Percentiles rank a stretch among this genome's conserved stretches.
These are phyloP conservation scores for Leccinellum rugosiceps DNA, from an alignment of 768 basidiomycete species.

Conservation along the genomic window DNA sequence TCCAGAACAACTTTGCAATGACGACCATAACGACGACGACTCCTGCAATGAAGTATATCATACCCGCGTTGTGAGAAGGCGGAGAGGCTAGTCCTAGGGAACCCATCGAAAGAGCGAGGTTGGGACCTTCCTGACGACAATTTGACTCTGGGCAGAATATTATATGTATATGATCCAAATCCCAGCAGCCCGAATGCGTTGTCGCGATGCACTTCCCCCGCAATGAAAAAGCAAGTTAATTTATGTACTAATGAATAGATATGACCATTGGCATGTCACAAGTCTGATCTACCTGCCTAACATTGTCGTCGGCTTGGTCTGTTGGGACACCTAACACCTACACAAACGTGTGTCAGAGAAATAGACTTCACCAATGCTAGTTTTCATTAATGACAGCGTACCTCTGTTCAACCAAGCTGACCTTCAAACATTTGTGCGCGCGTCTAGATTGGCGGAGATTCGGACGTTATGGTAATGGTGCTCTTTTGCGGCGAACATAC, in stretches of 20 bases:
- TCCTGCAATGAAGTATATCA: not conserved
- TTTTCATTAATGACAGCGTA: not conserved
- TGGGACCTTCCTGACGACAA: not conserved
- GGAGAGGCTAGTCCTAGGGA: not conserved
- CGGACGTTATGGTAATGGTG: not conserved
- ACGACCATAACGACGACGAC: not conserved
- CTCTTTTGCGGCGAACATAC: too few relatives aligned
- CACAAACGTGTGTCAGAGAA: not conserved
- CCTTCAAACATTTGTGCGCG: not conserved
- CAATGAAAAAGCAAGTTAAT: not conserved
- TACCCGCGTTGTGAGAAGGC: too few relatives aligned
- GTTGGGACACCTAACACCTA: not conserved
- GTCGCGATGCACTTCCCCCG: not conserved
- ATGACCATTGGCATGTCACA: not conserved
- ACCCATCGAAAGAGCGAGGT: not conserved
- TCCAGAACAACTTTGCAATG: not conserved
- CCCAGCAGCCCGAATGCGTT: not conserved
- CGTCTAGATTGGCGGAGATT: not conserved
- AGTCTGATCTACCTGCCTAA: not conserved
- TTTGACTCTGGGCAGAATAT: not conserved
- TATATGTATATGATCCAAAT: too few relatives aligned
- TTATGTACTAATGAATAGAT: not conserved
- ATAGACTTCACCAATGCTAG: not conserved
- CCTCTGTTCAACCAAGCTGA: not conserved
- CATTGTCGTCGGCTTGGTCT: not conserved